These are phyloP conservation scores for Petunia hybrid DNA, from an alignment of 305 asterid genomes.

Conservation along the genomic window DNA sequence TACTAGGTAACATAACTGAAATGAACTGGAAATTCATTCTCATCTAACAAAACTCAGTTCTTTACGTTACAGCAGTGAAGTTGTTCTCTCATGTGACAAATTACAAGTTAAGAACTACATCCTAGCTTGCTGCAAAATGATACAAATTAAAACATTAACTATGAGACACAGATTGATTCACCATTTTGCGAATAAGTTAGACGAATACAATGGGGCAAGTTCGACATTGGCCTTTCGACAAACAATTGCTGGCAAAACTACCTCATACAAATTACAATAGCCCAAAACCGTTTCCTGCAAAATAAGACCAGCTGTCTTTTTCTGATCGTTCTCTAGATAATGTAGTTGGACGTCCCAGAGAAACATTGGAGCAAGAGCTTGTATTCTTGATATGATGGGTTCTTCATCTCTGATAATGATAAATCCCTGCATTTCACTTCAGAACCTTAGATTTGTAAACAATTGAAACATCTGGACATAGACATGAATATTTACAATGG, in stretches of 20 bases:
- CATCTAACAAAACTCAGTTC: neutral
- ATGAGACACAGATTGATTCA: conserved; percentile 10
- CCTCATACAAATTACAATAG: conserved; percentile 63
- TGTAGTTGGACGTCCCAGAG: conserved; percentile 81
- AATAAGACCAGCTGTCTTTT: conserved; percentile 65
- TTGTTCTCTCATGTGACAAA: conserved; percentile 24
- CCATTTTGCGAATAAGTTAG: conserved; percentile 2
- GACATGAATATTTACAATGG: neutral
- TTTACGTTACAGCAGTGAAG: neutral
- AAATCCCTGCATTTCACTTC: conserved; percentile 59
- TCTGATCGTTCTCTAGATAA: conserved; percentile 65
- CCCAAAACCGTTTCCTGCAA: conserved; percentile 90
- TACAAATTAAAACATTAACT: neutral
- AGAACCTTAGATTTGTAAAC: neutral
- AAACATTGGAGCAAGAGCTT: conserved; percentile 70
- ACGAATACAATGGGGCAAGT: neutral
- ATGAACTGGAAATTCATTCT: too few species aligned
- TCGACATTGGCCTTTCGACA: neutral
- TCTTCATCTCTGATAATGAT: conserved; percentile 83
- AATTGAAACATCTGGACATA: neutral
- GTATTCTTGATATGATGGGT: conserved; percentile 52
- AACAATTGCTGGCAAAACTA: neutral
- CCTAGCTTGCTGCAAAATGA: conserved; percentile 13
- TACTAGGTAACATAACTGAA: too few species aligned
- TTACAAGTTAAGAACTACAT: conserved; percentile 15